phyloP scores from a whole-genome alignment of 108 stramenopile species.

The Tribonema minus region DNA sequence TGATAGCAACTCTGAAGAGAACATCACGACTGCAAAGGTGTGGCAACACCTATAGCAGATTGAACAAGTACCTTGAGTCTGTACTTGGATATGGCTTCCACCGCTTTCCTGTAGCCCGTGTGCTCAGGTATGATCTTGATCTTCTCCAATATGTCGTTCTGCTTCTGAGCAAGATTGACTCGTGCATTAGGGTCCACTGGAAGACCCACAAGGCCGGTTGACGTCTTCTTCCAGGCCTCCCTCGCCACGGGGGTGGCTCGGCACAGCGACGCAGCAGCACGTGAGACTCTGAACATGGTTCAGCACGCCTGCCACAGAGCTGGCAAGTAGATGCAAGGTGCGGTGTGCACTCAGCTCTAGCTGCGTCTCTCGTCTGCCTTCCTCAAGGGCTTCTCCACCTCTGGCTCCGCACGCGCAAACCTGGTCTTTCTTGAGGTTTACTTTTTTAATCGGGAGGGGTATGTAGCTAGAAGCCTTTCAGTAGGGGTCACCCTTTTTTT shows the following conservation, averaged over 20 bases:
- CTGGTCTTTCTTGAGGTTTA: too few relatives aligned
- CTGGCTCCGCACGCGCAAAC: too few relatives aligned
- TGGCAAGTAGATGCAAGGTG: background rate
- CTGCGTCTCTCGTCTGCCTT: background rate
- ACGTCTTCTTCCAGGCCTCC: constrained; percentile 42
- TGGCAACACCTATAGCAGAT: too few relatives aligned
- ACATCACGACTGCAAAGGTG: too few relatives aligned
- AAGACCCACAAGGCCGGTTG: constrained; percentile 55
- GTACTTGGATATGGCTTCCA: constrained; percentile 45
- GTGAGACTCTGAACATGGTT: background rate
- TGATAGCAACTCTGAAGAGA: too few relatives aligned
- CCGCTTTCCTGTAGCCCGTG: constrained; percentile 44
- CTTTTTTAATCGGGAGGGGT: too few relatives aligned
- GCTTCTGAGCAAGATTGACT: constrained; percentile 35
- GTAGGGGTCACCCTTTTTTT: too few relatives aligned
- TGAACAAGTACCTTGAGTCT: constrained; percentile 35
- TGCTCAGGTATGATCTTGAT: constrained; percentile 43
- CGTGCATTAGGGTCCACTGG: constrained; percentile 53
- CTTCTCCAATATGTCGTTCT: constrained; percentile 41
- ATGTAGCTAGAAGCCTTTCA: too few relatives aligned
- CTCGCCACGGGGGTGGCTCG: background rate
- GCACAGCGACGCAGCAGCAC: background rate
- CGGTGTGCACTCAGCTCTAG: background rate
- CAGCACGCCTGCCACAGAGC: background rate
- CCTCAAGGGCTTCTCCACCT: too few relatives aligned